A percentile compares a stretch with the other conserved stretches of the same genome.
These are phyloP conservation scores for Kuraishia ogatae DNA, from an alignment of 805 yeast genomes.

Conservation along the genomic window DNA sequence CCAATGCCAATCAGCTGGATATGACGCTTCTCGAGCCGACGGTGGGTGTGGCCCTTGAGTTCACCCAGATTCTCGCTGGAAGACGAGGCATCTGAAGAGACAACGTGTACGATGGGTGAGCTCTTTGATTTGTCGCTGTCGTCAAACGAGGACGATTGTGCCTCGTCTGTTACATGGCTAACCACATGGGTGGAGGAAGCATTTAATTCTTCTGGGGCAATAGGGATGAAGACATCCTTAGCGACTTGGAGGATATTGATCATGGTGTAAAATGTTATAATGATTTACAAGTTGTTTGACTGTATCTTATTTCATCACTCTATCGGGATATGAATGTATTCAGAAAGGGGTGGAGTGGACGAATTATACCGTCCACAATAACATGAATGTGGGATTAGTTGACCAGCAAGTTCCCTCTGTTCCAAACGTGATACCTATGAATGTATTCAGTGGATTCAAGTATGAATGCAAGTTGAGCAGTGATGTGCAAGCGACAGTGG, in stretches of 20 bases:
- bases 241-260: slow-evolving; percentile 1
- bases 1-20: slow-evolving; percentile 31
- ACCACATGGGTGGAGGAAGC: background rate
- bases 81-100: background rate
- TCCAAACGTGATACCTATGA: no score
- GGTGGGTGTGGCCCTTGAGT: slow-evolving; percentile 13
- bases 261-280: background rate
- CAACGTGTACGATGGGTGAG: background rate
- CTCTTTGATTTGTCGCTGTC: background rate
- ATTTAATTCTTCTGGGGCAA: background rate
- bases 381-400: no score
- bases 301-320: no score
- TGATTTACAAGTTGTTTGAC: background rate
- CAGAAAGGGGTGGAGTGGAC: no score
- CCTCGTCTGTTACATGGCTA: background rate
- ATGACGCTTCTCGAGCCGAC: slow-evolving; percentile 26
- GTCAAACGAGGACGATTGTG: background rate
- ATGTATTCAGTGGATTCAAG: background rate
- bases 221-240: background rate
- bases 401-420: no score
- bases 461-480: background rate
- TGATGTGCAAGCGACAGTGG: no score
- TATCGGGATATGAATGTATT: no score
- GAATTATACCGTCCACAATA: no score
- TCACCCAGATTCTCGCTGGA: background rate